Base-by-base conservation (phyloP, 2,329 filamentous ascomycete species). In the Cordyceps tenuipes region DNA sequence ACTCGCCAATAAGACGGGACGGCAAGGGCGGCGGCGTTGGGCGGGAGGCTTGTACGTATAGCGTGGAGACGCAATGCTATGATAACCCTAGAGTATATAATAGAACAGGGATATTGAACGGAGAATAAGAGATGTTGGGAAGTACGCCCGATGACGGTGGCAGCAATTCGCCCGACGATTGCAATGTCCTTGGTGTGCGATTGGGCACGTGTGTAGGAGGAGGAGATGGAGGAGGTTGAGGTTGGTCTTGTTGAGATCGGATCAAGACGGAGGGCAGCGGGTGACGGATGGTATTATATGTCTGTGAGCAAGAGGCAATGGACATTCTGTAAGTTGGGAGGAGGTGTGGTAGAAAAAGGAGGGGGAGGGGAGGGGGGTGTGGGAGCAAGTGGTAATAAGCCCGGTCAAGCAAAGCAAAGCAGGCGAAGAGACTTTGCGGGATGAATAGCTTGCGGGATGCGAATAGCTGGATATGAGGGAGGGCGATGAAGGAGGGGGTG, bases 231-330 rank as follows among this genome's bases (percentile, higher is more conserved):
- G 21, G 47, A n/a, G n/a, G n/a, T 26, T 36, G 36, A 10, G 39
- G n/a, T 51, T 58, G 46, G 36, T 12, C 21, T 44, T 51, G 36
- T 41, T 23, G 39, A 58, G 56, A 58, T 58, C 56, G 44, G 48
- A 58, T 44, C 23, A 48, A 58, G 41, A 54, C 29, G 50, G 46
- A 36, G 57, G 57, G 57, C 55, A n/a, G n/a, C n/a, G 55, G 56
- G 41, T 46, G 56, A 23, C 31, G 2, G 56, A 58, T 44, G 56
- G 47, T 51, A 58, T 58, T 58, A 58, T 58, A 58, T 58, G 56
- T 58, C 48, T 51, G 56, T 58, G 56, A 44, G 56, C 49, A 29
- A 57, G 26, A 23, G 44, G 50, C n/a, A n/a, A 9, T 51, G 39
- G 34, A 36, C 23, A 15, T 51, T 36, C 46, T 58, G 56, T 59